Percentiles rank a stretch among this genome's conserved stretches.
phyloP scores from a whole-genome alignment of 2,329 filamentous ascomycete genomes.

The Penicillium vulpinum region DNA sequence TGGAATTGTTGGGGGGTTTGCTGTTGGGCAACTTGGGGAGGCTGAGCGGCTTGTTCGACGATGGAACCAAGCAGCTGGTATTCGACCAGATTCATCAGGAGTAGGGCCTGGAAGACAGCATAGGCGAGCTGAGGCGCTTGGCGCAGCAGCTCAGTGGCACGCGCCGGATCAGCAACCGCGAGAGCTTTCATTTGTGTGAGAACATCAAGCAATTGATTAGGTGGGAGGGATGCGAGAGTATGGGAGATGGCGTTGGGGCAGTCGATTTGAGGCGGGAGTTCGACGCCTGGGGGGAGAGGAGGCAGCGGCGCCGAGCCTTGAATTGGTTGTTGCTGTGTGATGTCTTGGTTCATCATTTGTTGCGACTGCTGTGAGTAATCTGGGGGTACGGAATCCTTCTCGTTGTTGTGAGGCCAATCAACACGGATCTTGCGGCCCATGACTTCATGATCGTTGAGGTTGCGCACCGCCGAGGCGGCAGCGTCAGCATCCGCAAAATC shows the following conservation, averaged over 20 bases:
- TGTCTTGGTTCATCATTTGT: constrained; percentile 35
- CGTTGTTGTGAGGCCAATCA: constrained; percentile 92
- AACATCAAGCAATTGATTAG: constrained; percentile 87
- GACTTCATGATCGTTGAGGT: constrained; percentile 91
- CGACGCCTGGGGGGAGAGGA: constrained; percentile 78
- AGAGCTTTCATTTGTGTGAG: constrained; percentile 92
- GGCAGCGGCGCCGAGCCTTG: constrained; percentile 62
- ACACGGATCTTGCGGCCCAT: constrained; percentile 93
- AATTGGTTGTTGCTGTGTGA: constrained; percentile 38
- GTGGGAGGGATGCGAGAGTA: constrained; percentile 81
- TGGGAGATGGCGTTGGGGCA: constrained; percentile 90
- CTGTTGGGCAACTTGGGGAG: constrained; percentile 42
- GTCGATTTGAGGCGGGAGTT: constrained; percentile 77
- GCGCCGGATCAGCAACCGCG: constrained; percentile 75
- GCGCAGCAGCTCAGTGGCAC: constrained; percentile 80
- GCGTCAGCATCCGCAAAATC: constrained; percentile 92
- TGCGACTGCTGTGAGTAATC: constrained; percentile 50
- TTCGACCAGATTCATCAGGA: constrained; percentile 90
- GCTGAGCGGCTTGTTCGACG: constrained; percentile 61
- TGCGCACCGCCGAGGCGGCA: constrained; percentile 89
- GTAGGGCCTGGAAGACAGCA: constrained; percentile 89
- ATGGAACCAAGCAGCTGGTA: constrained; percentile 79
- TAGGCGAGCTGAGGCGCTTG: constrained; percentile 92
- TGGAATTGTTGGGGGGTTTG: constrained; percentile 38
- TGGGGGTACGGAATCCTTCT: constrained; percentile 62